Percentiles rank a stretch among this genome's conserved stretches.
phyloP scores from a whole-genome alignment of 1,139 yeast genomes.

The Blastobotrys petasosporus region DNA sequence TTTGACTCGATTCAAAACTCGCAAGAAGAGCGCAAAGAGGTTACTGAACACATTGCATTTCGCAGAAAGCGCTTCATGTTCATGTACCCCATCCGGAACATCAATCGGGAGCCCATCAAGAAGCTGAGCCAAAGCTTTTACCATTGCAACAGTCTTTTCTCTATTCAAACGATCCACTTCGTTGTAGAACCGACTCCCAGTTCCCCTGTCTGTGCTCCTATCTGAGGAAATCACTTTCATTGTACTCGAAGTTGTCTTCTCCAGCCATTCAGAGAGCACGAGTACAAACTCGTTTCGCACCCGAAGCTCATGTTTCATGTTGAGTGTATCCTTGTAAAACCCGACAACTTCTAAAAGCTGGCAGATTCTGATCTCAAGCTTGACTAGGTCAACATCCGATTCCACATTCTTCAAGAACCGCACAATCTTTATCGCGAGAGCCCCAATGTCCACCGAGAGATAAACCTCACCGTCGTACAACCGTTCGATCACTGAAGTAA shows the following conservation, averaged over 20 bases:
- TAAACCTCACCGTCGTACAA: constrained; percentile 38
- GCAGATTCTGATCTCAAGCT: constrained; percentile 55
- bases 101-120: constrained; percentile 30
- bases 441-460: constrained; percentile 39
- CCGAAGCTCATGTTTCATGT: constrained; percentile 48
- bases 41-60: constrained; percentile 64
- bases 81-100: constrained; percentile 35
- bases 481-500: constrained; percentile 39
- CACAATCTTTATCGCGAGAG: constrained; percentile 35
- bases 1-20: constrained; percentile 59
- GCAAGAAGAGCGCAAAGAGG: constrained; percentile 64
- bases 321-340: constrained; percentile 32
- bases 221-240: constrained; percentile 11
- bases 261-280: constrained; percentile 63
- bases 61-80: constrained; percentile 50
- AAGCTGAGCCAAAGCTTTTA: constrained; percentile 22
- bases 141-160: constrained; percentile 25
- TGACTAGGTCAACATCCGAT: constrained; percentile 38
- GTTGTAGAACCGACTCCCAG: constrained; percentile 14
- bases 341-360: constrained; percentile 50
- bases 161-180: constrained; percentile 24
- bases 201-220: constrained; percentile 11
- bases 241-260: constrained; percentile 14
- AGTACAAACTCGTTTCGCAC: constrained; percentile 58
- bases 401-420: constrained; percentile 35